Conservation (phyloP, 2,329 filamentous ascomycete genomes). For the Epichloe festucae region DNA sequence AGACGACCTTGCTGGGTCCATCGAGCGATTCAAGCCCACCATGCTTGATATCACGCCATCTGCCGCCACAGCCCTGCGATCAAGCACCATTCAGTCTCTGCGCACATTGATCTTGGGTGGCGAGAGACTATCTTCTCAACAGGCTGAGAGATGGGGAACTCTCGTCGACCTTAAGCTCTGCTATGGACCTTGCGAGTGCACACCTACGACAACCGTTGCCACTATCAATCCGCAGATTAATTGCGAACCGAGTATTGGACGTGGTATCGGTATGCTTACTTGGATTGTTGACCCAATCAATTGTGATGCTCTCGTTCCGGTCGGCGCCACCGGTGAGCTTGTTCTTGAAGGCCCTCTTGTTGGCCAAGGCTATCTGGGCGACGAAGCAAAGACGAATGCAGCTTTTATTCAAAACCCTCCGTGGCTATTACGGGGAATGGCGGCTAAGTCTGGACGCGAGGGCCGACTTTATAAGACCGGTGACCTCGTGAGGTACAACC, state of each 20-base stretch:
- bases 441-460: slow-evolving; percentile 15
- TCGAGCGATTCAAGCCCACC: slow-evolving; percentile 2
- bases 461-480: slow-evolving; percentile 23
- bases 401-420: slow-evolving; percentile 29
- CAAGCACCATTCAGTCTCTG: not conserved
- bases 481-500: slow-evolving; percentile 15
- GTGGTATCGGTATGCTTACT: slow-evolving; percentile 2
- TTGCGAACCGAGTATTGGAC: slow-evolving; percentile 2
- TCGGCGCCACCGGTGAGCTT: slow-evolving; percentile 21
- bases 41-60: slow-evolving; percentile 4
- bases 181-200: slow-evolving; percentile 13
- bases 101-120: slow-evolving; percentile 1
- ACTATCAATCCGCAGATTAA: not conserved
- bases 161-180: not conserved
- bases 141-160: not conserved
- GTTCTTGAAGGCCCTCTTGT: slow-evolving; percentile 30
- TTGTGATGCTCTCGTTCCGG: slow-evolving; percentile 11
- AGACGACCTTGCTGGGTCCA: slow-evolving; percentile 5
- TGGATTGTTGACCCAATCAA: slow-evolving; percentile 18
- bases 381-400: slow-evolving; percentile 28
- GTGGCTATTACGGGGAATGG: slow-evolving; percentile 18
- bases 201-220: slow-evolving; percentile 1
- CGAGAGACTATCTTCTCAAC: not conserved
- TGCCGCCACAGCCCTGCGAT: not conserved
- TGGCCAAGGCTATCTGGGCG: slow-evolving; percentile 35